phyloP scores from a whole-genome alignment of 345 rosid species.

The Eucalyptus sideroxylon region DNA sequence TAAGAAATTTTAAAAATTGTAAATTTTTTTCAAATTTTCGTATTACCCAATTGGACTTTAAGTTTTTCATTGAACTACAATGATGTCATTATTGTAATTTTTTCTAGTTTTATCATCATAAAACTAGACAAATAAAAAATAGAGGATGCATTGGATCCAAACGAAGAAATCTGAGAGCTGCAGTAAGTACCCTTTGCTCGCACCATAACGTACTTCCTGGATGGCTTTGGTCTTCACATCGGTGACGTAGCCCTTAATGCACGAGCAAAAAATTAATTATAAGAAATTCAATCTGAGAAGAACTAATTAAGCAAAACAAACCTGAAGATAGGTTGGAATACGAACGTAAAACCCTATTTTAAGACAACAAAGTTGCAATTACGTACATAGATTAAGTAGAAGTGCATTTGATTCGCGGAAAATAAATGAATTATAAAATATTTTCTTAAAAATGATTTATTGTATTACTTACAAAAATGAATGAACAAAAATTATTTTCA shows the following conservation, averaged over 20 bases:
- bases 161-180: not conserved
- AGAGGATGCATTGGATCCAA: not conserved
- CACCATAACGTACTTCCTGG: not conserved
- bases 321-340: not conserved
- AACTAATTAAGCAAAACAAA: not conserved
- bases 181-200: not conserved
- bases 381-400: not conserved
- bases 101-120: not conserved
- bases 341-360: not conserved
- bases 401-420: accelerated
- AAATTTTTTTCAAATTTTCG: not conserved
- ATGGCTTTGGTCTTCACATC: conserved; percentile 7
- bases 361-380: not conserved
- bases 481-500: not conserved
- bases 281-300: not conserved
- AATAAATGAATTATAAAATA: too few relatives aligned
- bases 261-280: not conserved
- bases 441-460: too few relatives aligned
- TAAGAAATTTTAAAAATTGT: not conserved
- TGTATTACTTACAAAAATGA: too few relatives aligned
- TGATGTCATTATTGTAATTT: not conserved
- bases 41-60: not conserved
- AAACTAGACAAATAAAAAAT: not conserved
- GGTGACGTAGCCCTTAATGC: conserved; percentile 1
- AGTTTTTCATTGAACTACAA: not conserved